A percentile compares a stretch with the other conserved stretches of the same genome.
These are phyloP conservation scores for Gyromitra esculenta DNA, from an alignment of 2,329 filamentous ascomycete genomes.

Conservation along the genomic window DNA sequence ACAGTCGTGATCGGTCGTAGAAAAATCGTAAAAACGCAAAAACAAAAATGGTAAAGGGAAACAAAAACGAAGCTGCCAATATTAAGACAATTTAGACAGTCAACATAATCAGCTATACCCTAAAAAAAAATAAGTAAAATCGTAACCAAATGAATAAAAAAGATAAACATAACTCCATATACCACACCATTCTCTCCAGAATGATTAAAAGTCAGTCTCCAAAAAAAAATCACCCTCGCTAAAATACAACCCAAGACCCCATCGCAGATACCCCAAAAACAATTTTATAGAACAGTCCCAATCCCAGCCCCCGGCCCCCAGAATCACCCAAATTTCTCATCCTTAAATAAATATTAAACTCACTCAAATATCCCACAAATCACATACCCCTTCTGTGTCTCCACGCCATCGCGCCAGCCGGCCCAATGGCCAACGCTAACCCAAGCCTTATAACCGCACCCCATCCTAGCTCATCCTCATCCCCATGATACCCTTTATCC, in stretches of 20 bases:
- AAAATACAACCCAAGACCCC: constrained; percentile 41
- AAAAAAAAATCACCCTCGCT: constrained; percentile 36
- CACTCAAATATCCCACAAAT: constrained; percentile 23
- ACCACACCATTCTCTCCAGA: not conserved
- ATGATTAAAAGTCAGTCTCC: constrained; percentile 25
- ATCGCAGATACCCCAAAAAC: constrained; percentile 12
- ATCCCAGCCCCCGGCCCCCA: not conserved
- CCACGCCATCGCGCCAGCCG: constrained; percentile 40
- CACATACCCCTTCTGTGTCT: constrained; percentile 44
- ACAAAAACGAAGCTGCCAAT: constrained; percentile 21
- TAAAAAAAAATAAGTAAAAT: constrained; percentile 19
- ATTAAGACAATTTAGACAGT: constrained; percentile 48
- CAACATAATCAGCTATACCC: constrained; percentile 30
- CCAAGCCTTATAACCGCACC: constrained; percentile 35
- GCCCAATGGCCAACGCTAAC: constrained; percentile 24
- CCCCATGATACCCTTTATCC: constrained; percentile 22
- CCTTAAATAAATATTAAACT: constrained; percentile 35
- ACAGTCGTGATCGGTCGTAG: constrained; percentile 25
- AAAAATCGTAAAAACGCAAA: not conserved
- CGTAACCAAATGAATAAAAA: constrained; percentile 25
- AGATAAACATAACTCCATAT: constrained; percentile 48
- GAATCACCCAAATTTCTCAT: constrained; percentile 29
- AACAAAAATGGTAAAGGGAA: constrained; percentile 14
- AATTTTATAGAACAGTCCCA: constrained; percentile 44
- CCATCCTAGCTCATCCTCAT: constrained; percentile 38